phyloP scores from a whole-genome alignment of 129 eudicot species.

The Saposhnikovia divaricata region DNA sequence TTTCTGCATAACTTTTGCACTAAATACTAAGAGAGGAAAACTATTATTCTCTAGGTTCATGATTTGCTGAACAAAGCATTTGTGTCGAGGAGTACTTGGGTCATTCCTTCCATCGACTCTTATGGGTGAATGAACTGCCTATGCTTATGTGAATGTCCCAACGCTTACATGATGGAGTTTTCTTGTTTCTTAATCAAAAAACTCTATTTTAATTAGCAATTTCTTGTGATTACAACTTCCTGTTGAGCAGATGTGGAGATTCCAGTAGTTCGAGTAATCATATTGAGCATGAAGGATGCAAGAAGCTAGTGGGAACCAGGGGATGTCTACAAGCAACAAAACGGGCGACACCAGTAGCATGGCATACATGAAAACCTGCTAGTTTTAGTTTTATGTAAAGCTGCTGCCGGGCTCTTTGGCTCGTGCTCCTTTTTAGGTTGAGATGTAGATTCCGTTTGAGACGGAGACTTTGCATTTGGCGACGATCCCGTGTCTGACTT shows the following conservation, averaged over 20 bases:
- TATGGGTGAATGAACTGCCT: not conserved
- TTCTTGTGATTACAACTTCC: not conserved
- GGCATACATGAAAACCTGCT: conserved; percentile 38
- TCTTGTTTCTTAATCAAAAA: not conserved
- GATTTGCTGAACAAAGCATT: not conserved
- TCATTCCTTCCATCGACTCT: not conserved
- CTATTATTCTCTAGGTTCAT: not conserved
- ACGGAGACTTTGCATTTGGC: not conserved
- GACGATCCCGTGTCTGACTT: conserved; percentile 11
- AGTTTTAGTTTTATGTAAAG: conserved; percentile 5
- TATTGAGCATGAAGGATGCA: not conserved
- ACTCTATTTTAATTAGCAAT: not conserved
- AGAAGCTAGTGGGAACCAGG: not conserved
- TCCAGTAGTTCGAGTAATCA: not conserved
- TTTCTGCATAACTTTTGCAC: conserved; percentile 2
- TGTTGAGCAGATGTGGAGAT: not conserved
- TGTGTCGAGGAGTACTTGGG: not conserved
- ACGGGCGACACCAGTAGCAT: conserved; percentile 19
- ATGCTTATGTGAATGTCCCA: not conserved
- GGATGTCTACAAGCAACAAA: conserved; percentile 1
- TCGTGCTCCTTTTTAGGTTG: conserved; percentile 3
- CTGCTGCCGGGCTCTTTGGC: conserved; percentile 19
- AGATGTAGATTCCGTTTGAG: not conserved
- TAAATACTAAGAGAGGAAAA: not conserved
- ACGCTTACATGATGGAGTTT: not conserved